Base-by-base conservation (phyloP, 176 grass and related monocot genomes). In the Typha latifolia region DNA sequence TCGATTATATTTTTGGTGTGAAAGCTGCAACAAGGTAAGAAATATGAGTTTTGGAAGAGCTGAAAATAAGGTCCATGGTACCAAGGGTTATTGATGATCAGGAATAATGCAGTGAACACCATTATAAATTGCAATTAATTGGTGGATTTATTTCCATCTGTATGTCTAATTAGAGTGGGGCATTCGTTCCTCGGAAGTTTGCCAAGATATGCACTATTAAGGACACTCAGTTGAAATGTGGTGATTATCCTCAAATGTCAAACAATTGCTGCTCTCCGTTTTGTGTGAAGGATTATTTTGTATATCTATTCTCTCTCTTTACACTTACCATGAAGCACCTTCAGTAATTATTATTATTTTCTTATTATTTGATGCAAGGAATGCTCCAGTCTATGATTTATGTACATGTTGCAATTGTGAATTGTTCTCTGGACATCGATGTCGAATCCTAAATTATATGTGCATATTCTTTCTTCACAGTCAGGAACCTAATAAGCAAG, bases 41-140 rank as follows among this genome's bases (percentile, higher is more conserved):
- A 84, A 74, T 85, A 96, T 32, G 88, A 89, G 59, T 89, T 96
- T 80, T 96, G 88, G 85, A 96, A 96, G 80, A 91, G 83, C 63
- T 86, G 72, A 79, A 89, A 77, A 79, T 14, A 19, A 32, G 19
- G 55, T 66, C 6, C n/a, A 75, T 59, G 29, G 18, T 13, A 14
- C 9, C 16, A 14, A 67, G 50, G 19, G 50, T 47, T 32, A 15
- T 67, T 67, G 34, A 20, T 61, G 48, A 22, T 53, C 14, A 1
- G 48, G 51, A 74, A 74, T 65, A 48, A 74, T 37, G 47, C 6
- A 51, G 6, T 20, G 23, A 50, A 50, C 53, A 59, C 20, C 53
- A 16, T 19, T 22, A n/a, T 7, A 22, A 18, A 19, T 21, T 59
- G 16, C 53, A 19, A 14, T 59, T 59, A 18, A 21, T 19, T 59